These are phyloP conservation scores for Choanephora cucurbitarum DNA, from an alignment of 371 early-diverging fungal genomes.

Conservation along the genomic window DNA sequence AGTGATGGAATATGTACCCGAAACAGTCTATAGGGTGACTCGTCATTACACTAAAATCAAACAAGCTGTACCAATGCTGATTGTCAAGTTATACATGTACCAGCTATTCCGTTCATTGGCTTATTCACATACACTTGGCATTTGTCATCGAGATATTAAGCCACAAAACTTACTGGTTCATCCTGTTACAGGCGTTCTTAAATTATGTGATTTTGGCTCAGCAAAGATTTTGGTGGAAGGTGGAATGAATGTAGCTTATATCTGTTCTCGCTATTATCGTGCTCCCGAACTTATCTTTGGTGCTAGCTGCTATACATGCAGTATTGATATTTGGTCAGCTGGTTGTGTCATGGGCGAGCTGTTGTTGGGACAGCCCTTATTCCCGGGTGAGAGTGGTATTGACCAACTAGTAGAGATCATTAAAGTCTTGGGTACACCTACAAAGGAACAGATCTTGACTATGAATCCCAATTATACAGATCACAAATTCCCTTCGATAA, in stretches of 20 bases:
- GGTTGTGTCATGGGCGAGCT: slow-evolving; percentile 98
- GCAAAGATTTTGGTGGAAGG: slow-evolving; percentile 91
- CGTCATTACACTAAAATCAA: slow-evolving; percentile 79
- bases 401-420: slow-evolving; percentile 99
- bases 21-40: slow-evolving; percentile 80
- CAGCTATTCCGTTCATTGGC: slow-evolving; percentile 94
- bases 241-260: slow-evolving; percentile 94
- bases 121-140: slow-evolving; percentile 95
- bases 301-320: slow-evolving; percentile 84
- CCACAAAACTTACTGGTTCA: slow-evolving; percentile 98
- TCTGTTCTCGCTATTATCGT: slow-evolving; percentile 97
- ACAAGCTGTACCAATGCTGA: slow-evolving; percentile 89
- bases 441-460: slow-evolving; percentile 87
- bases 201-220: slow-evolving; percentile 98
- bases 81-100: slow-evolving; percentile 94
- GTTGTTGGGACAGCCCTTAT: slow-evolving; percentile 91
- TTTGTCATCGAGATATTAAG: slow-evolving; percentile 94
- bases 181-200: slow-evolving; percentile 83
- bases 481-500: slow-evolving; percentile 95
- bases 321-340: slow-evolving; percentile 95
- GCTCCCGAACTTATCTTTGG: slow-evolving; percentile 97
- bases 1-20: slow-evolving; percentile 82
- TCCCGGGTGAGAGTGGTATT: slow-evolving; percentile 97
- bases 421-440: slow-evolving; percentile 97
- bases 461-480: slow-evolving; percentile 96